Evolutionary conservation across 495 filamentous ascomycete species (phyloP).

Genomic region (Hypoxylon trugodes): DNA sequence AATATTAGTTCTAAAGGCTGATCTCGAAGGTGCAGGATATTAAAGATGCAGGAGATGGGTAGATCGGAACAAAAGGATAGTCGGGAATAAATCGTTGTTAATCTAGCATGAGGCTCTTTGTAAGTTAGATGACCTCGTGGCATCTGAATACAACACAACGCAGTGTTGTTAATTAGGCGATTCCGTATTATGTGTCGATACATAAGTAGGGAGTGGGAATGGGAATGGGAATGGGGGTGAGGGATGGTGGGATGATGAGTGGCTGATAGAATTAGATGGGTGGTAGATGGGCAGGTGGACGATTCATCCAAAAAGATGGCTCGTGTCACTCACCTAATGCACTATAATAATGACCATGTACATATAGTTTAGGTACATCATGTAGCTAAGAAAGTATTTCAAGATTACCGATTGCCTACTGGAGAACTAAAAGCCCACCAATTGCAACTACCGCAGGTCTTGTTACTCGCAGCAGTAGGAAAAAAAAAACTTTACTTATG

Average conservation of each 20-base stretch:
- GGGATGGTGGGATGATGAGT: background rate
- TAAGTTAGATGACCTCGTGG: conserved; percentile 37
- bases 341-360: no score
- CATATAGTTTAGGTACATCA: no score
- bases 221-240: conserved; percentile 1
- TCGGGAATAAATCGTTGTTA: conserved; percentile 36
- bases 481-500: conserved; percentile 13
- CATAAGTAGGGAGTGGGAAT: conserved; percentile 17
- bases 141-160: conserved; percentile 35
- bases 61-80: conserved; percentile 25
- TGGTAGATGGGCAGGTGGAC: background rate
- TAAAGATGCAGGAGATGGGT: conserved; percentile 6
- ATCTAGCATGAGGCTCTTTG: conserved; percentile 42
- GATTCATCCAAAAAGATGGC: conserved; percentile 21
- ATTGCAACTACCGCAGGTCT: conserved; percentile 17
- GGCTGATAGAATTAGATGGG: background rate
- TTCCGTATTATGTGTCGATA: no score
- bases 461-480: conserved; percentile 40
- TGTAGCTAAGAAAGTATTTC: no score
- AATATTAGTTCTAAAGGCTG: conserved; percentile 29
- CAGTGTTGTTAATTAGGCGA: conserved; percentile 21
- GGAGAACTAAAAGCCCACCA: conserved; percentile 39
- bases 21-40: conserved; percentile 17
- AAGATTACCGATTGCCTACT: conserved; percentile 33
- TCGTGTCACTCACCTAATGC: conserved; percentile 29